phyloP scores from a whole-genome alignment of 768 basidiomycete species.

The Termitomyces sp. region DNA sequence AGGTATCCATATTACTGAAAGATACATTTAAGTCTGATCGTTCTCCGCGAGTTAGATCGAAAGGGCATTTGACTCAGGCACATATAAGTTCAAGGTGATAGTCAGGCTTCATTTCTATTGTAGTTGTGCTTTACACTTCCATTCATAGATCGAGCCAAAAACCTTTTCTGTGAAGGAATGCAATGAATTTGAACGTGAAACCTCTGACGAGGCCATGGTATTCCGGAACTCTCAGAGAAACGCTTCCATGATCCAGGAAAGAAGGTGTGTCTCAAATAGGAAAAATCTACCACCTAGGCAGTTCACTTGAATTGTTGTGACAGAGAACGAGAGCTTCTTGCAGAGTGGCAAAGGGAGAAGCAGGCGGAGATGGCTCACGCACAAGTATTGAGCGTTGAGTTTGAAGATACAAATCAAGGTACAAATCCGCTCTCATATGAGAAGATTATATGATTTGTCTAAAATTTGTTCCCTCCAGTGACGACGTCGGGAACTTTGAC shows the following conservation, averaged over 20 bases:
- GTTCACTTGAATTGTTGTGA: too few species aligned
- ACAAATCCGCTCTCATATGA: background rate
- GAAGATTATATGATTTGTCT: background rate
- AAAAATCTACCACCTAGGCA: background rate
- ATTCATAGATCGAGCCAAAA: slow-evolving; percentile 39
- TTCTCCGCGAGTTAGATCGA: slow-evolving; percentile 34
- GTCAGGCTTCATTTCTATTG: background rate
- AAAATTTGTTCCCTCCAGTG: background rate
- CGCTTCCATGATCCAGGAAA: slow-evolving; percentile 33
- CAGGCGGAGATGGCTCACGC: background rate
- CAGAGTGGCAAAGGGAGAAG: slow-evolving; percentile 36
- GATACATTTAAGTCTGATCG: background rate
- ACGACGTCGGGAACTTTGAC: background rate
- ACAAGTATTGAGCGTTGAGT: background rate
- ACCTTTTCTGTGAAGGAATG: slow-evolving; percentile 53
- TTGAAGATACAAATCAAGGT: background rate
- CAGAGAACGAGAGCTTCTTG: slow-evolving; percentile 39
- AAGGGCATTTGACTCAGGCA: slow-evolving; percentile 46
- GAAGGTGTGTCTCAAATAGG: slow-evolving; percentile 25
- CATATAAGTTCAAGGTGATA: slow-evolving; percentile 45
- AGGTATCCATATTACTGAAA: slow-evolving; percentile 21
- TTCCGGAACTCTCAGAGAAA: slow-evolving; percentile 37
- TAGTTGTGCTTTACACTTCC: slow-evolving; percentile 32
- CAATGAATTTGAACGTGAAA: slow-evolving; percentile 31
- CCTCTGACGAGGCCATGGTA: slow-evolving; percentile 33